Evolutionary conservation across 257 asterid species (phyloP).

Genomic region (Gentiana dahurica): DNA sequence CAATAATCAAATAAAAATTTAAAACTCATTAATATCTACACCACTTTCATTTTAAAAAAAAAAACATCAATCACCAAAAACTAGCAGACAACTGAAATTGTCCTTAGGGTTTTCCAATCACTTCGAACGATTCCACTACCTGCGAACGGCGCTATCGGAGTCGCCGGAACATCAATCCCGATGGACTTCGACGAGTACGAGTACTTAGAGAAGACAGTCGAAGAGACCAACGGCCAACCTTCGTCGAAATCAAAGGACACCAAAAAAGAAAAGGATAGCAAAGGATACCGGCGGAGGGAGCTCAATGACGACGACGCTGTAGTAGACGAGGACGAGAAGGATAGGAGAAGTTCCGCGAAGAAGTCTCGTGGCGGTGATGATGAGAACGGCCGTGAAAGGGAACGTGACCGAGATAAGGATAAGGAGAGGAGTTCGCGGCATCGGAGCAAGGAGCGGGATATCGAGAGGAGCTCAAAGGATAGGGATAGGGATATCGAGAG

Average conservation of each 20-base stretch:
- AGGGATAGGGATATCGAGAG: constrained; percentile 18
- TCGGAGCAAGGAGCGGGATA: constrained; percentile 19
- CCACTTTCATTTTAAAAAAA: too few relatives aligned
- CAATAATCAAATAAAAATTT: too few relatives aligned
- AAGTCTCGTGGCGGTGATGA: constrained; percentile 44
- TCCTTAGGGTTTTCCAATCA: too few relatives aligned
- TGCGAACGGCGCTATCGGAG: neutral
- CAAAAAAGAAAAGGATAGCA: constrained; percentile 9
- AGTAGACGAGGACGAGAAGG: constrained; percentile 51
- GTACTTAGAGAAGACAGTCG: constrained; percentile 90
- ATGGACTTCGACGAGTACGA: constrained; percentile 99
- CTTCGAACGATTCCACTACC: too few relatives aligned
- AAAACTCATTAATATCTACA: too few relatives aligned
- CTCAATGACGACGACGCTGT: constrained; percentile 49
- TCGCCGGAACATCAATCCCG: constrained; percentile 1
- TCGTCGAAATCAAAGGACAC: constrained; percentile 45
- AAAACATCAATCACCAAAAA: too few relatives aligned
- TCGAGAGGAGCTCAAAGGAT: constrained; percentile 24
- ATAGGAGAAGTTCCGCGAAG: constrained; percentile 61
- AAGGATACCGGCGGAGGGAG: constrained; percentile 60
- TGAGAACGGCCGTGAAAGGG: constrained; percentile 38
- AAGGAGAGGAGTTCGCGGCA: constrained; percentile 33
- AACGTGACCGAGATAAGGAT: constrained; percentile 43
- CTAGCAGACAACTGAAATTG: too few relatives aligned
- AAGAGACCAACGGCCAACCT: constrained; percentile 44